phyloP scores from a whole-genome alignment of 306 rosid species.

The Phaseolus lunatus region DNA sequence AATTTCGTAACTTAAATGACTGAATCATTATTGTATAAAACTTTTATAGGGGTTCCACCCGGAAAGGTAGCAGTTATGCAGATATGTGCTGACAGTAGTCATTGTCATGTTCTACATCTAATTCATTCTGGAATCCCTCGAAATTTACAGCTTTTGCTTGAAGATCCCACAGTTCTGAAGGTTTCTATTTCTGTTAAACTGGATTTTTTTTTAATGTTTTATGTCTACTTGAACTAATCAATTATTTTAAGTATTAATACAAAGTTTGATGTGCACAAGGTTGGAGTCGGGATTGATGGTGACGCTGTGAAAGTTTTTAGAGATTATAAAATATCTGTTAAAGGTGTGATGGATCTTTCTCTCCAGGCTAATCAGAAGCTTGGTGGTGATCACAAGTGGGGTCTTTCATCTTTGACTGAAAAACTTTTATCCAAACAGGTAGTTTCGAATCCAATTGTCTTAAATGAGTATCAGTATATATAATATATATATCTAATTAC shows the following conservation, averaged over 20 bases:
- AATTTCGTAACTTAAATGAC: conserved; percentile 12
- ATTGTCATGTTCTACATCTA: conserved; percentile 83
- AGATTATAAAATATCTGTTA: conserved; percentile 69
- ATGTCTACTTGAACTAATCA: conserved; percentile 22
- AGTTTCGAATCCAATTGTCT: conserved; percentile 32
- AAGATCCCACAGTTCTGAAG: conserved; percentile 73
- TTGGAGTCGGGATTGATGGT: conserved; percentile 74
- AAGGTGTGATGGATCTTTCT: conserved; percentile 75
- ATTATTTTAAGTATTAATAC: conserved; percentile 9
- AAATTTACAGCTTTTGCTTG: conserved; percentile 72
- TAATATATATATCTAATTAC: too few species aligned
- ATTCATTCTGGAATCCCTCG: conserved; percentile 86
- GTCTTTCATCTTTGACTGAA: conserved; percentile 81
- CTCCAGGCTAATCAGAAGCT: conserved; percentile 77
- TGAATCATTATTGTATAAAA: conserved; percentile 38
- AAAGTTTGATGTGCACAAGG: conserved; percentile 55
- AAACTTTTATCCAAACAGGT: conserved; percentile 79
- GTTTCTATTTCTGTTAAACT: conserved; percentile 49
- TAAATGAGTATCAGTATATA: not conserved
- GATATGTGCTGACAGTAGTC: conserved; percentile 62
- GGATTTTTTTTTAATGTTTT: conserved; percentile 10
- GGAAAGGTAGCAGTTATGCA: conserved; percentile 94
- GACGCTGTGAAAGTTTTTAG: conserved; percentile 81
- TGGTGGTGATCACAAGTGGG: conserved; percentile 58
- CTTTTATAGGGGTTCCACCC: conserved; percentile 71